Base-by-base conservation (phyloP, 768 basidiomycete genomes). In the Cystofilobasidium bisporidii region DNA sequence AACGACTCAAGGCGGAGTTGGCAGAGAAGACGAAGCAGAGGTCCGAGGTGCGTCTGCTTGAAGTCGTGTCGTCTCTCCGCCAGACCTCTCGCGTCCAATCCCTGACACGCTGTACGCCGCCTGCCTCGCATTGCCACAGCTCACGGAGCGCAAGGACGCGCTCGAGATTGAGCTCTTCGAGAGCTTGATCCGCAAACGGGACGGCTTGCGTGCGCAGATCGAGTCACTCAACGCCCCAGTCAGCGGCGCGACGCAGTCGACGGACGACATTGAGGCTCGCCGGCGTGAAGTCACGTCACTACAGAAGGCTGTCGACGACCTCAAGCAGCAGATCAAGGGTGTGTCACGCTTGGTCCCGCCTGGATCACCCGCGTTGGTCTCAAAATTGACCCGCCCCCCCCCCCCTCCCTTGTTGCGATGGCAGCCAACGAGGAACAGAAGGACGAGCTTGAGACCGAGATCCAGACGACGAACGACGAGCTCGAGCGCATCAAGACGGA, bases 101-200 rank as follows among this genome's bases (percentile, higher is more conserved):
- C 28, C 62, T 71, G 59, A 70, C 40, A 20, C 3, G n/a, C 50
- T 26, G 0, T 40, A 58, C 41, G 0, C 45, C 8, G 38, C 24
- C 43, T 10, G 5, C 14, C 15, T 15, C 17, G 33, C 47, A 11
- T n/a, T 24, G 14, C 43, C 10, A 28, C 71, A 89, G 87, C 77
- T 91, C 71, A 85, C 88, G 47, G 82, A 84, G 17, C 81, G 81
- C 71, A 91, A 89, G 78, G 89, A 87, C 73, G 77, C 86, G 5
- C 78, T 96, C 33, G 91, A 96, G 75, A 93, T 96, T 63, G 94
- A 98, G 76, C 81, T 98, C 57, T 90, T 88, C 71, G 96, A 99
- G 76, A 86, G 86, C 72, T 81, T 98, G 18, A 82, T 85, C 26
- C 83, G 93, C 11, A 82, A 87, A 30, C 82, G 85, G 53, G 87